Conservation (phyloP, 306 rosid species). For the Trichosanthes truncata region DNA sequence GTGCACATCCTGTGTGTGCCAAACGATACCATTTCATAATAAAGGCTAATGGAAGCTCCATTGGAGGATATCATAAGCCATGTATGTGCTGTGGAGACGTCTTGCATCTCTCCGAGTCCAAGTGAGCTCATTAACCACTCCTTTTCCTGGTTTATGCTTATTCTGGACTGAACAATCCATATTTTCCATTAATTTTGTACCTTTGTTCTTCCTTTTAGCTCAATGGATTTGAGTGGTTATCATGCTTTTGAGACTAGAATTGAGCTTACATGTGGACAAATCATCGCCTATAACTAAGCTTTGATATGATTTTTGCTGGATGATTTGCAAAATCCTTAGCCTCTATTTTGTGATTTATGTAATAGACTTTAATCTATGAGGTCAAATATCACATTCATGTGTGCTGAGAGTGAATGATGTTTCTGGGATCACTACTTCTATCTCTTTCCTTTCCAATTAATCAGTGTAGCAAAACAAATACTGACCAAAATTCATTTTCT, state of each 20-base stretch:
- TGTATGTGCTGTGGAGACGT: slow-evolving; percentile 97
- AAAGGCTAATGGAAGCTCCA: slow-evolving; percentile 82
- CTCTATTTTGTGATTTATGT: not conserved
- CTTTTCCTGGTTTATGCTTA: not conserved
- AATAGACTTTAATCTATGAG: not conserved
- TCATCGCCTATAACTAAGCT: not conserved
- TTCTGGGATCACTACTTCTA: not conserved
- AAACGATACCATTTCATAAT: slow-evolving; percentile 92
- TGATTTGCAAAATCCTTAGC: not conserved
- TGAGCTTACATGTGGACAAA: not conserved
- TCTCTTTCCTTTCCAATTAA: not conserved
- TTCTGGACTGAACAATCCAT: not conserved
- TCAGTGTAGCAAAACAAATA: not conserved
- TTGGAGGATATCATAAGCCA: slow-evolving; percentile 94
- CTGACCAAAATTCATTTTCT: not conserved
- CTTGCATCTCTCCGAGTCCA: slow-evolving; percentile 87
- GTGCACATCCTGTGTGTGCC: slow-evolving; percentile 86
- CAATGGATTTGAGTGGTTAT: not conserved
- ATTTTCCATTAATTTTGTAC: not conserved
- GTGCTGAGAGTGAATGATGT: not conserved
- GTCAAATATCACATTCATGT: not conserved
- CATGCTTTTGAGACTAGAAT: not conserved
- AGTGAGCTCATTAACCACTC: slow-evolving; percentile 40
- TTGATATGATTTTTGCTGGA: not conserved
- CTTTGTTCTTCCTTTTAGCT: not conserved